phyloP scores from a whole-genome alignment of 768 basidiomycete genomes.

The Hysterangium stoloniferum region DNA sequence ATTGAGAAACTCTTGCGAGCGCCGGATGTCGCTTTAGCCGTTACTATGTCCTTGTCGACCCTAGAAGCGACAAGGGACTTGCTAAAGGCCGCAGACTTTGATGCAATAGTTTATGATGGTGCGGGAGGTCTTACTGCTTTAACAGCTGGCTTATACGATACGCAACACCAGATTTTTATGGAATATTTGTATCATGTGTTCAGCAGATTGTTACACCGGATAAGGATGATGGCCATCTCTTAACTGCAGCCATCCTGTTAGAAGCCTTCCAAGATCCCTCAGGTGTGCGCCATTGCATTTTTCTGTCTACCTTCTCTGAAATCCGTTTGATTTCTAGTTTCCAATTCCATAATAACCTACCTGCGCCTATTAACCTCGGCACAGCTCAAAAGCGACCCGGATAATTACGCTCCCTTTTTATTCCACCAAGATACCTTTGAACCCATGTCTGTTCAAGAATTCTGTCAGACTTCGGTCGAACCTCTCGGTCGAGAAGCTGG shows the following conservation, averaged over 20 bases:
- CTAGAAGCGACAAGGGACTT: conserved; percentile 41
- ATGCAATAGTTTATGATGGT: conserved; percentile 53
- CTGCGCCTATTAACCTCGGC: conserved; percentile 80
- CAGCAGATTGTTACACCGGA: conserved; percentile 33
- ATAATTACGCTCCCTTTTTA: conserved; percentile 63
- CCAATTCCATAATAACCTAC: conserved; percentile 71
- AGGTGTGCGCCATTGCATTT: conserved; percentile 28
- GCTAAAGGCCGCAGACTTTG: conserved; percentile 54
- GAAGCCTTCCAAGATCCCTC: conserved; percentile 46
- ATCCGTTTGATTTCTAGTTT: conserved; percentile 32
- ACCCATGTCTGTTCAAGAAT: conserved; percentile 48
- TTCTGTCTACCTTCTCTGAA: not conserved
- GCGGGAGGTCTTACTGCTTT: conserved; percentile 9
- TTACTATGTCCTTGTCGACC: conserved; percentile 41
- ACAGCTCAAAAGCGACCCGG: conserved; percentile 60
- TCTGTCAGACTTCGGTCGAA: conserved; percentile 76
- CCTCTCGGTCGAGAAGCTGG: conserved; percentile 73
- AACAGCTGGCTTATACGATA: not conserved
- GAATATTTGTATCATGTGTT: conserved; percentile 49
- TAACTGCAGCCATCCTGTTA: conserved; percentile 36
- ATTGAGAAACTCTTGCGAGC: conserved; percentile 58
- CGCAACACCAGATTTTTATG: conserved; percentile 52
- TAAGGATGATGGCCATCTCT: conserved; percentile 21
- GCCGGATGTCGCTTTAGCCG: conserved; percentile 37
- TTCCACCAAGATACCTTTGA: conserved; percentile 65